These are phyloP conservation scores for Trichomonascus vanleenenianus DNA, from an alignment of 805 yeast species.

Conservation along the genomic window DNA sequence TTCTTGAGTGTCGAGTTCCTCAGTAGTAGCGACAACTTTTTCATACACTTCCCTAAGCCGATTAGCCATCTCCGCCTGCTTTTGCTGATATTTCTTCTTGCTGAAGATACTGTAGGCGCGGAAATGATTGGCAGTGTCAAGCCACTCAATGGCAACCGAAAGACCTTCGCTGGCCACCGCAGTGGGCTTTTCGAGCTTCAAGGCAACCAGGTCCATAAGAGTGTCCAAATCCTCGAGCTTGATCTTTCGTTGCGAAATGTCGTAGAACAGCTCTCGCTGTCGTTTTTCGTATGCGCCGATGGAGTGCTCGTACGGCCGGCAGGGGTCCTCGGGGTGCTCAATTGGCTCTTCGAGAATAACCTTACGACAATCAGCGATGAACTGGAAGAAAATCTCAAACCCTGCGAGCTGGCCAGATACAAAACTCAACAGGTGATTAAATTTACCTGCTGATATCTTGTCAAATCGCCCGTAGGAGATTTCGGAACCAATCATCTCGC, in stretches of 20 bases:
- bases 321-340: neutral
- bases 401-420: constrained; percentile 18
- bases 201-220: constrained; percentile 3
- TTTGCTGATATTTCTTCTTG: constrained; percentile 5
- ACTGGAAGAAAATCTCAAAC: constrained; percentile 18
- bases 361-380: constrained; percentile 10
- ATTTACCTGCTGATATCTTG: constrained; percentile 21
- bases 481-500: constrained; percentile 16
- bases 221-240: constrained; percentile 11
- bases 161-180: constrained; percentile 12
- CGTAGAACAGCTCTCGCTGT: constrained; percentile 7
- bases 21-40: constrained; percentile 2
- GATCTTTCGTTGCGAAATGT: constrained; percentile 10
- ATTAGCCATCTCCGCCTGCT: constrained; percentile 8
- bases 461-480: constrained; percentile 22
- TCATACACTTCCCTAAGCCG: constrained; percentile 6
- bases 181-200: constrained; percentile 1
- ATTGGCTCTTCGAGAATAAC: neutral
- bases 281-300: neutral
- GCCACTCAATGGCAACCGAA: constrained; percentile 12
- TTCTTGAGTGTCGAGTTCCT: constrained; percentile 1
- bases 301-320: neutral
- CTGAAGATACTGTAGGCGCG: constrained; percentile 10
- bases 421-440: constrained; percentile 16
- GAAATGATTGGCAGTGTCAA: constrained; percentile 18